A percentile compares a stretch with the other conserved stretches of the same genome.
These are phyloP conservation scores for Nepenthes gracilis DNA, from an alignment of 148 eudicot species.

Conservation along the genomic window DNA sequence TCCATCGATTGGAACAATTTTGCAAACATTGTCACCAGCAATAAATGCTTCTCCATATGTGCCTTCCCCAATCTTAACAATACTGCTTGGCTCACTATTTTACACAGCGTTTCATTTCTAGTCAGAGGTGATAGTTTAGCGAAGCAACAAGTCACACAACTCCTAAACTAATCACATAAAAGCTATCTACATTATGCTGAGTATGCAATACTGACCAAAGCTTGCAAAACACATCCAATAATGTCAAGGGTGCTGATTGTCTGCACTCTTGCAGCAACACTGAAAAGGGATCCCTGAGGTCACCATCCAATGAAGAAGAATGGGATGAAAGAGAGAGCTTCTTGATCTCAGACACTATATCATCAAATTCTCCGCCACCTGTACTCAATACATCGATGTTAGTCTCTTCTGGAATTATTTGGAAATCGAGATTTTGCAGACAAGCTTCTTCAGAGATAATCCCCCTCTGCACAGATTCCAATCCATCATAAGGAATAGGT, in stretches of 20 bases:
- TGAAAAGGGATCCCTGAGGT: conserved; percentile 37
- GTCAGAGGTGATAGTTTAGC: conserved; percentile 6
- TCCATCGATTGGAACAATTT: conserved; percentile 89
- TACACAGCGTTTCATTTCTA: conserved; percentile 10
- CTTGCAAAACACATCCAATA: conserved; percentile 47
- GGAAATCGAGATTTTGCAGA: conserved; percentile 13
- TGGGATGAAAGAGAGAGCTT: conserved; percentile 58
- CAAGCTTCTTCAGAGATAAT: conserved; percentile 17
- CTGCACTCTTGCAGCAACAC: conserved; percentile 62
- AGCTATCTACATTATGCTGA: background rate
- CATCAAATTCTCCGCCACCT: conserved; percentile 38
- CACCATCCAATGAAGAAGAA: conserved; percentile 28
- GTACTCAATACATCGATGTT: conserved; percentile 8
- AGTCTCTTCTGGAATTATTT: conserved; percentile 13
- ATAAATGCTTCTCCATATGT: conserved; percentile 92
- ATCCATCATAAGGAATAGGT: conserved; percentile 20
- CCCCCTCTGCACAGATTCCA: conserved; percentile 16
- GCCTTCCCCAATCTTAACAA: conserved; percentile 91
- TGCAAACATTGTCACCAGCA: conserved; percentile 74
- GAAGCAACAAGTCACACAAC: background rate
- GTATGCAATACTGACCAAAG: conserved; percentile 52
- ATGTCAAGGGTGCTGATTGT: conserved; percentile 53
- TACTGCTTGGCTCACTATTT: conserved; percentile 45
- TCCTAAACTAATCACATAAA: background rate
- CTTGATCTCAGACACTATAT: conserved; percentile 43